Base-by-base conservation (phyloP, 2,329 filamentous ascomycete species). In the Colletotrichum viniferum region DNA sequence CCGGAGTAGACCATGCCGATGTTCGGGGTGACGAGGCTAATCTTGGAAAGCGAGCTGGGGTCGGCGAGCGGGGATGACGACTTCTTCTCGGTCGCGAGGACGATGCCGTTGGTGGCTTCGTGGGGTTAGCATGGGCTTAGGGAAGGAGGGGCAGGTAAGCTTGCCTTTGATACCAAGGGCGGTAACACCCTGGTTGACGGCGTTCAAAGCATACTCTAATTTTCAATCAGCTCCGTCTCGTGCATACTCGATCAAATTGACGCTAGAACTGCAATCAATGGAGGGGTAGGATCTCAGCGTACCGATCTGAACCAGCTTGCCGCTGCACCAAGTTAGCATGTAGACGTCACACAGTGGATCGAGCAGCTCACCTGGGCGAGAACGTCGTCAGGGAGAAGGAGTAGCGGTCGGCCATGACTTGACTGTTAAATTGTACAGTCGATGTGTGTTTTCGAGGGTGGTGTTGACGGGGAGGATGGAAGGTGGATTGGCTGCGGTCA, bases 1-100 rank as follows among this genome's bases (percentile, higher is more conserved):
- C 97, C 97, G 68, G 96, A 96, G 89, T 99, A 99, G 82, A 99
- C 97, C 95, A 98, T 98, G 85, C 97, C 97, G 86, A 99, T 98
- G 90, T 99, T 97, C 82, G 97, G 97, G 63, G 97, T 99, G 88
- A 99, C 96, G 85, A 97, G 92, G 85, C 95, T 98, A 88, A 99
- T 95, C 90, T 99, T 99, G 82, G 96, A 97, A 79, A 98, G 93
- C 55, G 97, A 98, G 81, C 94, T 92, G 81, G 97, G 94, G 84
- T 99, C 97, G 89, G 98, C 96, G 82, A 99, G 94, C 69, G 97
- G 96, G 65, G 97, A 98, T 48, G 96, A 98, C 60, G 96, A 98
- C 88, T 99, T 99, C 92, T 99, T 99, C 89, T 99, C 97, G 78
- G 97, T 99, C 78, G 97, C 97, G 79, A 99, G 95, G 79, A 99